Conservation (phyloP, 176 grass and related monocot genomes). For the Triticum dicoccoides region DNA sequence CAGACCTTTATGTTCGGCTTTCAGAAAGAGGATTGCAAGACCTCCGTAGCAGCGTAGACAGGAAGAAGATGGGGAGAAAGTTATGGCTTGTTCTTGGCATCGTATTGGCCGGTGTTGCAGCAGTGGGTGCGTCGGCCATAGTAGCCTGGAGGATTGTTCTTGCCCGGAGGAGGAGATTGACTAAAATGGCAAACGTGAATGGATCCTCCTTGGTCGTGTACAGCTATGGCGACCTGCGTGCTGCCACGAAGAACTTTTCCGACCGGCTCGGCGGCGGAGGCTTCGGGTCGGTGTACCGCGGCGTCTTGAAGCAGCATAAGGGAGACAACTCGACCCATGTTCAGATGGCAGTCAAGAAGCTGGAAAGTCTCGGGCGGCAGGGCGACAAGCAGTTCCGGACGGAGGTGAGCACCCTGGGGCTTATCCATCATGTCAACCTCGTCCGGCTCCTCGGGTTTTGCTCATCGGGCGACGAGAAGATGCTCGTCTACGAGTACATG, state of each 20-base stretch:
- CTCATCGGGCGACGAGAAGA: background rate
- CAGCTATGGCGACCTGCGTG: constrained; percentile 12
- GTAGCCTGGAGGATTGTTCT: background rate
- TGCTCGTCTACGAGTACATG: constrained; percentile 49
- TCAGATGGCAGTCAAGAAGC: constrained; percentile 17
- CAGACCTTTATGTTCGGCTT: constrained; percentile 10
- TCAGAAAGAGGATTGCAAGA: background rate
- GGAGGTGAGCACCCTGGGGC: constrained; percentile 2
- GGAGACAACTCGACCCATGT: too few species aligned
- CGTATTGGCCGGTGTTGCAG: background rate
- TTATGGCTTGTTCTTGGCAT: background rate
- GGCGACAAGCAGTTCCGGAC: constrained; percentile 25
- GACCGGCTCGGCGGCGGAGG: background rate
- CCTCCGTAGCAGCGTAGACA: background rate
- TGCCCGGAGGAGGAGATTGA: background rate
- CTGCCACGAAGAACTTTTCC: constrained; percentile 35
- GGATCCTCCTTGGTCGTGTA: constrained; percentile 14
- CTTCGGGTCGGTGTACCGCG: constrained; percentile 26
- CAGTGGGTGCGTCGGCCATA: background rate
- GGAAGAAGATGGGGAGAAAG: background rate
- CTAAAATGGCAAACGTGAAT: background rate
- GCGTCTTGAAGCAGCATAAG: background rate
- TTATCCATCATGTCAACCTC: constrained; percentile 28
- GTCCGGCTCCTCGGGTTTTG: constrained; percentile 26
- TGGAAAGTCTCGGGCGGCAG: constrained; percentile 3